Percentiles rank a stretch among this genome's conserved stretches.
phyloP scores from a whole-genome alignment of 306 rosid species.

The Cucumis hystrix region DNA sequence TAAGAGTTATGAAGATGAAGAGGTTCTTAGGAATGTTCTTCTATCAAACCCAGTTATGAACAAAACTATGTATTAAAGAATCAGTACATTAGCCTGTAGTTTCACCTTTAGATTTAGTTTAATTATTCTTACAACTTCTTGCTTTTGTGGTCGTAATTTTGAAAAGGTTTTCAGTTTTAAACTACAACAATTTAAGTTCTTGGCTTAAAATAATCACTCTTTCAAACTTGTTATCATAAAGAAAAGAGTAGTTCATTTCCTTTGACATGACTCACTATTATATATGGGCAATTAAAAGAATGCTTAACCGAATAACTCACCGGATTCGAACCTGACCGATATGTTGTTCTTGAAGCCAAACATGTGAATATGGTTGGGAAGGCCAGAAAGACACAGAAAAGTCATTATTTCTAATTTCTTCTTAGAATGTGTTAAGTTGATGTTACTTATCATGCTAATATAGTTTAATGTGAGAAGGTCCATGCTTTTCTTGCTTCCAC shows the following conservation, averaged over 20 bases:
- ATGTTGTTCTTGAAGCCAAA: slow-evolving; percentile 23
- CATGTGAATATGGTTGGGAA: slow-evolving; percentile 25
- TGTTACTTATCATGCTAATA: slow-evolving; percentile 39
- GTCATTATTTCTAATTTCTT: slow-evolving; percentile 15
- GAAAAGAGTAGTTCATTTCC: slow-evolving; percentile 11
- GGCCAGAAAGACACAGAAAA: slow-evolving; percentile 11
- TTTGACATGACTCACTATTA: slow-evolving; percentile 24
- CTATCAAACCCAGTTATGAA: neutral
- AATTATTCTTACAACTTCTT: neutral
- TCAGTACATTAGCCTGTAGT: neutral
- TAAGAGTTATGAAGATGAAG: neutral
- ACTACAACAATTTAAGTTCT: slow-evolving; percentile 16
- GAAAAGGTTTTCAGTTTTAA: neutral
- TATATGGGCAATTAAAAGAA: slow-evolving; percentile 28
- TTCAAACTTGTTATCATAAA: slow-evolving; percentile 39
- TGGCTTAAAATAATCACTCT: slow-evolving; percentile 22
- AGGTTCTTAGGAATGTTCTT: neutral
- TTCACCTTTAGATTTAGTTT: neutral
- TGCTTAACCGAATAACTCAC: slow-evolving; percentile 54
- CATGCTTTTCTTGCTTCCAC: slow-evolving; percentile 72
- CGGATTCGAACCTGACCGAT: slow-evolving; percentile 50
- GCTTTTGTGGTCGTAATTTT: neutral
- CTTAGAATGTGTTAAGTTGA: slow-evolving; percentile 18
- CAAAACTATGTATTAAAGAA: neutral
- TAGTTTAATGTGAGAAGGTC: slow-evolving; percentile 36